phyloP scores from a whole-genome alignment of 164 flowering plant genomes.

The Saururus chinensis region DNA sequence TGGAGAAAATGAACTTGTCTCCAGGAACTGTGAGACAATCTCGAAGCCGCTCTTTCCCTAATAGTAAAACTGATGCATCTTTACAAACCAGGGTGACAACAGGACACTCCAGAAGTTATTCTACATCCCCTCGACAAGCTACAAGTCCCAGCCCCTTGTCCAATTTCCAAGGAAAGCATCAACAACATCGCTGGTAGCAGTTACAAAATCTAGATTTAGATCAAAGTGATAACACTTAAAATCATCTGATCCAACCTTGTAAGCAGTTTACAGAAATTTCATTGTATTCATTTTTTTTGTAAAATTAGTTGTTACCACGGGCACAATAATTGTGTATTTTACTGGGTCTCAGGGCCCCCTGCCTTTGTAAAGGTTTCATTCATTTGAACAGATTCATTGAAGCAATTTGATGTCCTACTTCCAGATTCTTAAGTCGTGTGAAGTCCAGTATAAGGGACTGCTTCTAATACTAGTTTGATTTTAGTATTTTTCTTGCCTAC shows the following conservation, averaged over 20 bases:
- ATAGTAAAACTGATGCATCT: no score
- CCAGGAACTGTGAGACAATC: conserved; percentile 39
- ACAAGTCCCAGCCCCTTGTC: conserved; percentile 1
- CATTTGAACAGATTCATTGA: no score
- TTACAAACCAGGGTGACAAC: no score
- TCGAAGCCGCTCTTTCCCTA: conserved; percentile 16
- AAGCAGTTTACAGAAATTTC: neutral
- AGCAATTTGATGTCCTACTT: no score
- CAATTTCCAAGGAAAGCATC: conserved; percentile 11
- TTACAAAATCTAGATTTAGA: conserved; percentile 1
- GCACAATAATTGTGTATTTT: neutral
- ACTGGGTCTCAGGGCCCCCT: no score
- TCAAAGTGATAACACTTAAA: neutral
- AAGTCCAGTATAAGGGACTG: no score
- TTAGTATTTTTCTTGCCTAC: no score
- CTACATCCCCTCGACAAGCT: neutral
- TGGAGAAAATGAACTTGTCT: conserved; percentile 66
- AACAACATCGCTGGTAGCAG: neutral
- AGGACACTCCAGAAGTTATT: conserved; percentile 7
- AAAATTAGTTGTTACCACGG: neutral
- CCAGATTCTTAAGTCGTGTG: no score
- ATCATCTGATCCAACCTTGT: neutral
- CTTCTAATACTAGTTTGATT: no score
- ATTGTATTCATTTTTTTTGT: neutral
- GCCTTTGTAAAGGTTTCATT: no score